Percentiles rank a stretch among this genome's conserved stretches.
Conservation (phyloP, 345 rosid species). For the Citrus cavaleriei region DNA sequence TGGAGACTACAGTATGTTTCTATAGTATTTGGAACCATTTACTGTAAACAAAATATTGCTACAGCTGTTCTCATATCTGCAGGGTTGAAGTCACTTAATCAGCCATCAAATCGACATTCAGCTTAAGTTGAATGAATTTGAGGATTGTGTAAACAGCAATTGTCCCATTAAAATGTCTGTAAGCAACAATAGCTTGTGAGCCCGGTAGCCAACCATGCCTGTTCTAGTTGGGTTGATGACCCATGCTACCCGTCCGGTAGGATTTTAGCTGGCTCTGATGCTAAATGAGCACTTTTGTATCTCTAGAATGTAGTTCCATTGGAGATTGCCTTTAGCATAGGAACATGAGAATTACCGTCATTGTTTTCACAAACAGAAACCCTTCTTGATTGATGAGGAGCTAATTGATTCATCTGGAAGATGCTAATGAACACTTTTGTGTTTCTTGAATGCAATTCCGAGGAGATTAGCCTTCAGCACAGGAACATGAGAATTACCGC, state of each 20-base stretch:
- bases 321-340: conserved; percentile 30
- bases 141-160: conserved; percentile 32
- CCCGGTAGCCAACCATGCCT: conserved; percentile 22
- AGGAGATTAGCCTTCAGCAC: conserved; percentile 31
- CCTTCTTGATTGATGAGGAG: neutral
- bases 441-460: conserved; percentile 26
- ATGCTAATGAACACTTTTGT: conserved; percentile 7
- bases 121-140: conserved; percentile 20
- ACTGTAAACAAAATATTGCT: neutral
- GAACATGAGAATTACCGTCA: conserved; percentile 1
- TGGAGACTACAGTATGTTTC: neutral
- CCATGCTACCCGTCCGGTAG: conserved; percentile 43
- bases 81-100: neutral
- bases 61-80: neutral
- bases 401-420: neutral
- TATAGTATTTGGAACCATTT: neutral
- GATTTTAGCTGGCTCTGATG: conserved; percentile 30
- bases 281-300: conserved; percentile 27
- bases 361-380: neutral
- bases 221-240: conserved; percentile 37
- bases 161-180: conserved; percentile 23
- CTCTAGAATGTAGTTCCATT: conserved; percentile 32
- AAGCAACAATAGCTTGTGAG: conserved; percentile 49
- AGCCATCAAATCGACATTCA: conserved; percentile 26
- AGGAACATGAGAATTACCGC: conserved; percentile 4